Percentiles rank a stretch among this genome's conserved stretches.
These are phyloP conservation scores for Spinellus fusiger DNA, from an alignment of 192 early-diverging fungal species.

Conservation along the genomic window DNA sequence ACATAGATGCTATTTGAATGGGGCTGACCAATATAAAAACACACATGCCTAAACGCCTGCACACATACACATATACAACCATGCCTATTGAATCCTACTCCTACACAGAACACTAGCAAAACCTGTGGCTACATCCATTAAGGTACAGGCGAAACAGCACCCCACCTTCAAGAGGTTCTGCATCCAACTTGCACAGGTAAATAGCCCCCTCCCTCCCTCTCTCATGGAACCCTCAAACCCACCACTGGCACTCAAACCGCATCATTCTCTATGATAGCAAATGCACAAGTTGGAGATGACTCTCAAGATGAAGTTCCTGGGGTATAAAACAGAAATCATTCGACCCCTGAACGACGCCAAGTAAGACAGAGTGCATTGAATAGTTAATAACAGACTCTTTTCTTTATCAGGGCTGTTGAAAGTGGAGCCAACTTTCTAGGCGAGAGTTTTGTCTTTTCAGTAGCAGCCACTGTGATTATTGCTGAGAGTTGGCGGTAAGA, in stretches of 20 bases:
- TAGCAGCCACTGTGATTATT: constrained; percentile 66
- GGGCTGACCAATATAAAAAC: not conserved
- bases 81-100: no score
- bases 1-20: not conserved
- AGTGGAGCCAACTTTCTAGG: constrained; percentile 76
- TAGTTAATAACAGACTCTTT: not conserved
- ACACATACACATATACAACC: no score
- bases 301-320: constrained; percentile 75
- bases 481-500: constrained; percentile 63
- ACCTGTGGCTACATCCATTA: constrained; percentile 35
- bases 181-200: constrained; percentile 70
- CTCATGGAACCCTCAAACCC: not conserved
- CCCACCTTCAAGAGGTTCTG: constrained; percentile 59
- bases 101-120: constrained; percentile 40
- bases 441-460: constrained; percentile 71
- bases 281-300: constrained; percentile 78
- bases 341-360: constrained; percentile 72
- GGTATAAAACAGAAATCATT: constrained; percentile 67
- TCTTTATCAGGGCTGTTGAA: constrained; percentile 56
- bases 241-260: not conserved
- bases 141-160: constrained; percentile 41
- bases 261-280: constrained; percentile 22
- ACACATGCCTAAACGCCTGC: no score
- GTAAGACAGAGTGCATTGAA: constrained; percentile 20
- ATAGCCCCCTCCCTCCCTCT: not conserved